Evolutionary conservation across 257 asterid species (phyloP), one percentile per base, ranked within the genome.

Genomic region (Mentha longifolia): DNA sequence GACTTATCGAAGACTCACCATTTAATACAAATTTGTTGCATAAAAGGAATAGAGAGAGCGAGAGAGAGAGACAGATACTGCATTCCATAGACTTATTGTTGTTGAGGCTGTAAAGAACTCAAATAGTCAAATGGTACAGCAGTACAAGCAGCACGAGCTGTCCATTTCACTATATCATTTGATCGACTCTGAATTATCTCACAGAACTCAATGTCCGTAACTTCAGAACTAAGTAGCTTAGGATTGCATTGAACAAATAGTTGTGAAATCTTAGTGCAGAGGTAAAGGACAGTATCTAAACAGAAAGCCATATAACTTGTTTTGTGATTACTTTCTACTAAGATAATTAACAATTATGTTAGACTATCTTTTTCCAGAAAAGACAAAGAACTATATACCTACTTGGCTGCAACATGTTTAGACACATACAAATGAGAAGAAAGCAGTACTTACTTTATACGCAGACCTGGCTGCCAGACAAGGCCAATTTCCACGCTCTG

Each of bases 401-500:
- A 55, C 58, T 15, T 25, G 41, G 66, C 22, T 76, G 45, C 22
- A 57, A 45, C 70, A 45, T 70, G 33, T 13, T 67, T 50, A 51
- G 61, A 50, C 33, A 28, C 59, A 33, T 22, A 46, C 59, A 68
- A 41, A 59, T 9, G 2, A 64, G 62, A 68, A 33, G 37, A 75
- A 58, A 47, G 25, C 49, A 56, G 28, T 50, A 77, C 87, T 81
- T 73, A 89, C 98, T 77, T 79, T 88, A 71, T 69, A 73, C 65
- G 87, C 96, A 20, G 98, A 87, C 79, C 83, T 94, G 59, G 90
- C 70, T 15, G 97, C 97, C 72, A 91, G 84, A 77, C 80, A 83
- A 65, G 97, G 97, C 82, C 61, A 78, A 79, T 92, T 88, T 69
- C 85, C 92, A 71, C 96, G 97, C 83, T 87, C 97, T 15, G 88